Percentiles rank a stretch among this genome's conserved stretches.
These are phyloP conservation scores for Phytophthora megakarya DNA, from an alignment of 352 stramenopile species.

Conservation along the genomic window DNA sequence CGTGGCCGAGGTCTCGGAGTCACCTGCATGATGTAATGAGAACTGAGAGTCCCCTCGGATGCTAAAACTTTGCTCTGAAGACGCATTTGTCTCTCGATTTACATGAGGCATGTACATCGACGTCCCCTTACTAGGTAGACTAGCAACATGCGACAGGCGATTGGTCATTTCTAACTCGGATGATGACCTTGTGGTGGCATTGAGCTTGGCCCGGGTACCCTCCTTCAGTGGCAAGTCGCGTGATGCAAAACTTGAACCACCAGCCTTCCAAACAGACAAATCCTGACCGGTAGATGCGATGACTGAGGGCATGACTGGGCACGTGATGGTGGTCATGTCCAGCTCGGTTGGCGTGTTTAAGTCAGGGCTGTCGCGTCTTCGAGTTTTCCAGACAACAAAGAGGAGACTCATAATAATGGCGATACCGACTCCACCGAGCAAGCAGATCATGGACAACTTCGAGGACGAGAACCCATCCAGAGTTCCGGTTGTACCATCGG, in stretches of 20 bases:
- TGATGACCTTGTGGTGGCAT: conserved; percentile 28
- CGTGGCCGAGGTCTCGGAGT: conserved; percentile 24
- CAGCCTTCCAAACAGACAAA: conserved; percentile 32
- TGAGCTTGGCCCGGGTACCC: conserved; percentile 26
- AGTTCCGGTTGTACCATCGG: conserved; percentile 10
- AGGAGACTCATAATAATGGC: conserved; percentile 36
- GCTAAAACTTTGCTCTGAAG: conserved; percentile 33
- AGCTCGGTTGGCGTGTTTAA: conserved; percentile 15
- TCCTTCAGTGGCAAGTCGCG: conserved; percentile 30
- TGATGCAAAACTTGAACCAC: conserved; percentile 25
- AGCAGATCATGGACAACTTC: conserved; percentile 26
- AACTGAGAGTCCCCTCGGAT: conserved; percentile 36
- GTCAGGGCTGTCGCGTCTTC: conserved; percentile 8
- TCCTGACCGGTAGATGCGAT: conserved; percentile 13
- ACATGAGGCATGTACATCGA: not conserved
- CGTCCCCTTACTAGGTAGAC: conserved; percentile 7
- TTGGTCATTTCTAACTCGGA: conserved; percentile 31
- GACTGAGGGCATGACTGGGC: conserved; percentile 17
- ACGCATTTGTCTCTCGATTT: conserved; percentile 29
- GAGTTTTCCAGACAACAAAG: conserved; percentile 32
- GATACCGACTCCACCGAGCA: conserved; percentile 28
- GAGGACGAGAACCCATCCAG: conserved; percentile 18
- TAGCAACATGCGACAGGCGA: conserved; percentile 24
- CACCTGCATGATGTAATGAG: conserved; percentile 21
- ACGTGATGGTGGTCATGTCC: conserved; percentile 14